phyloP scores from a whole-genome alignment of 2,329 filamentous ascomycete genomes.

The Thermothelomyces thermophilus region DNA sequence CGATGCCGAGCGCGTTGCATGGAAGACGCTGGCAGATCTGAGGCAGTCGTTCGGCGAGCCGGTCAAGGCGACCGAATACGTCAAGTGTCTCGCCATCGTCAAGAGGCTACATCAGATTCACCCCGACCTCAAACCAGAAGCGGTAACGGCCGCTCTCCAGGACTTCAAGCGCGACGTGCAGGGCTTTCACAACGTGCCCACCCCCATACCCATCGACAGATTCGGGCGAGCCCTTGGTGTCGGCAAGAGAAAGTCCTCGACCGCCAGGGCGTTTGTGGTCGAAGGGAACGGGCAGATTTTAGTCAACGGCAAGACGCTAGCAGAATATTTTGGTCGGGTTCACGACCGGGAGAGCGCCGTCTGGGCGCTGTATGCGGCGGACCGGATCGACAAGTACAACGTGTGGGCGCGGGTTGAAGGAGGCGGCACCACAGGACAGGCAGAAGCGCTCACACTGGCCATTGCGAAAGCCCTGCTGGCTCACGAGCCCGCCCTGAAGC shows the following conservation, averaged over 20 bases:
- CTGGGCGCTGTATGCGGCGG: constrained; percentile 80
- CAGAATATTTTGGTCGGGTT: constrained; percentile 73
- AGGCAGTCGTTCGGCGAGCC: constrained; percentile 63
- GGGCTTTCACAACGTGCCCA: constrained; percentile 57
- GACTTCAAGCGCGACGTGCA: constrained; percentile 71
- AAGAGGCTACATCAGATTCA: constrained; percentile 81
- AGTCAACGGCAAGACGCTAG: constrained; percentile 83
- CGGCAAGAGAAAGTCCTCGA: constrained; percentile 81
- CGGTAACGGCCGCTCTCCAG: constrained; percentile 58
- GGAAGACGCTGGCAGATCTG: constrained; percentile 75
- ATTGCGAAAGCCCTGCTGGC: constrained; percentile 80
- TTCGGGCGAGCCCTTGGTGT: constrained; percentile 73
- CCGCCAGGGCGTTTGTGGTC: constrained; percentile 78
- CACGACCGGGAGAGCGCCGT: constrained; percentile 93
- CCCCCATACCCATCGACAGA: constrained; percentile 62
- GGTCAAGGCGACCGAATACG: constrained; percentile 71
- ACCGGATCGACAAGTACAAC: constrained; percentile 92
- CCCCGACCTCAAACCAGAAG: constrained; percentile 64
- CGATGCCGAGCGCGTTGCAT: constrained; percentile 67
- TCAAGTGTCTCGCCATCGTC: constrained; percentile 66
- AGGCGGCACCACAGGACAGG: constrained; percentile 90
- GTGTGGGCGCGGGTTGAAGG: constrained; percentile 80
- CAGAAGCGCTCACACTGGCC: constrained; percentile 86
- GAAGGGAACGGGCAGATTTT: constrained; percentile 87
- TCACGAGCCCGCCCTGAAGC: constrained; percentile 89